Evolutionary conservation across 192 early-diverging fungal genomes (phyloP), one percentile per base, ranked within the genome.

Genomic region (Phycomyces nitens): DNA sequence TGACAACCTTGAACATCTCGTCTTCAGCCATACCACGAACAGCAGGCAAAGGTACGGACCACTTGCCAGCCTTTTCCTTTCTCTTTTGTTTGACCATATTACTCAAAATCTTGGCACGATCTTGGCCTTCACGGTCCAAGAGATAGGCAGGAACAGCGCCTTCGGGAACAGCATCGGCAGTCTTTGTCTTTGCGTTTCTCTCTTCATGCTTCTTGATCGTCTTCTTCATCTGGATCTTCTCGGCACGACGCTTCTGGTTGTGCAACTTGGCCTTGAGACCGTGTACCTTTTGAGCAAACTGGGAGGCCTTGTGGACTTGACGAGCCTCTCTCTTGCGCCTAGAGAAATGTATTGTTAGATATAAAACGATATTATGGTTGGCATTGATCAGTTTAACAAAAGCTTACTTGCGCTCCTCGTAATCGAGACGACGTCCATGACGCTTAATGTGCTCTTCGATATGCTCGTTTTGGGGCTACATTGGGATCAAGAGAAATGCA

Each of bases 171-270:
- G 92, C 92, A 66, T 93, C 85, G 40, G 91, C 88, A 66, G 87
- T 85, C 80, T 94, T 96, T 69, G 96, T 90, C 80, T 96, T 96
- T 76, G 90, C 92, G 71, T 91, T 91, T 82, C 93, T 90, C 68
- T 97, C 95, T 71, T 99, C 92, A 83, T 97, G 94, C 82, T 94
- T 91, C 78, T 99, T 99, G 72, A 99, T 88, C 12, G 93, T 97
- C 82, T 99, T 99, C 85, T 97, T 97, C 95, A 97, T 97, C 81
- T 99, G 92, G 66, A 99, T 95, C 92, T 99, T 99, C 77, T 99
- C 94, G 22, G 86, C 79, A 71, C 94, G 95, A 34, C 95, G 86
- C 84, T 96, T 97, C 88, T 96, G 97, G 85, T 99, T 97, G 80
- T 94, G 89, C 77, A 99, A 80, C 85, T 99, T 99, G 62, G 97